Evolutionary conservation across 2,329 filamentous ascomycete species (phyloP), one percentile per base, ranked within the genome.

Genomic region (Hypomyces rosellus): DNA sequence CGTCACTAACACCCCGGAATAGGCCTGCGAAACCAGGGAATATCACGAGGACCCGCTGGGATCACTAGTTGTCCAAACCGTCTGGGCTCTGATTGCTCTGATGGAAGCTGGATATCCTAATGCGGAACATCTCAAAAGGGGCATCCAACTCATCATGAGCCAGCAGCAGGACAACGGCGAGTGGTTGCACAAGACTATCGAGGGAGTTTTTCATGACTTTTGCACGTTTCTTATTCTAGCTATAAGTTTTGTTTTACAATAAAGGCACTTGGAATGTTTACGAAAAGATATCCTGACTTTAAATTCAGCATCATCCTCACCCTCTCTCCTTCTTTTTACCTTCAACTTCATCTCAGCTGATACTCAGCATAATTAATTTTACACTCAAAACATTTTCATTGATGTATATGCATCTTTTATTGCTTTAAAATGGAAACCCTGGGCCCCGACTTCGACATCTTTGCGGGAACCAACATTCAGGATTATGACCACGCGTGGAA

Each of bases 151-250:
- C 60, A 80, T 99, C 55, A 92, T 96, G 84, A 72, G 78, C 25
- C 80, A 92, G 44, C 93, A 99, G 72, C 85, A 89, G 67, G 65
- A 75, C 3, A 96, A 96, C 63, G 93, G 93, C 34, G 91, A 96
- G 72, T 99, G 93, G 93, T 66, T 88, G 58, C 91, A 96, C 65
- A 93, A 97, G 69, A 85, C 87, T 1, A 97, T 99, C 60, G 93
- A 99, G 68, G 93, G 93, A 2, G 93, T 99, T 11, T 99, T 99
- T 71, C 99, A 97, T 71, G 96, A 96, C 74, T 93, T 85, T 62
- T 97, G 92, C 76, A 97, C 96, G 89, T 99, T 99, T 93, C 89
- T 1, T 99, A 99, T 64, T 92, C 92, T 40, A 99, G 99, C 75
- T 99, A 99, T 76, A 99, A 97, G 74, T 93, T 96, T 67, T 88